Evolutionary conservation across 75 land plant genomes (phyloP).

Genomic region (Gnetum montanum): DNA sequence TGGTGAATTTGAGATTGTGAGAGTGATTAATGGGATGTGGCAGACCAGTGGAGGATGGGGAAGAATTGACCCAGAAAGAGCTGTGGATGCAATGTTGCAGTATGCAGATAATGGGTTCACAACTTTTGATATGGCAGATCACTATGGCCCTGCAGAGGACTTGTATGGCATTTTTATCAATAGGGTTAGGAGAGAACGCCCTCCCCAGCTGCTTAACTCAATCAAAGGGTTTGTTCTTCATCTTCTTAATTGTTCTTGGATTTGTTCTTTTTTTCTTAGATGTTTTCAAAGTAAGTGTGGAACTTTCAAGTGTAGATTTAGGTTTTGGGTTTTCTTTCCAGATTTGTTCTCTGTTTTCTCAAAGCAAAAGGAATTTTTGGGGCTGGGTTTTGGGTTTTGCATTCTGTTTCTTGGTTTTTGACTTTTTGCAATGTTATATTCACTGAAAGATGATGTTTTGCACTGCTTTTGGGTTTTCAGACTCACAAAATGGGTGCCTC

Average conservation of each 20-base stretch:
- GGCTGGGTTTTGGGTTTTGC: too few species aligned
- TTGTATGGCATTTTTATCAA: slow-evolving; percentile 91
- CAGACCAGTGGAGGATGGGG: slow-evolving; percentile 96
- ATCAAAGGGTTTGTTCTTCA: slow-evolving; percentile 58
- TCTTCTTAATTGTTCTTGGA: background rate
- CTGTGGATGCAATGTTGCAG: slow-evolving; percentile 74
- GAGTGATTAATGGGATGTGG: slow-evolving; percentile 87
- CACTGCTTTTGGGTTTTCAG: slow-evolving; percentile 23
- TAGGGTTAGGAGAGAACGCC: slow-evolving; percentile 78
- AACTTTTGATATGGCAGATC: slow-evolving; percentile 89
- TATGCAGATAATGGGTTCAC: slow-evolving; percentile 64
- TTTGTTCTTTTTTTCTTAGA: slow-evolving; percentile 2
- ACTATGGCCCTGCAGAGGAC: slow-evolving; percentile 98
- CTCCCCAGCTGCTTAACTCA: slow-evolving; percentile 55
- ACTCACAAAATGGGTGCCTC: slow-evolving; percentile 98
- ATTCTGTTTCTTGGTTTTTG: background rate
- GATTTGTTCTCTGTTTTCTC: too few species aligned
- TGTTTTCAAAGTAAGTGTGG: background rate
- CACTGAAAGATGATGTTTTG: background rate
- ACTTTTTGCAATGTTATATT: background rate
- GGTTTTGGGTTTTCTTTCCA: too few species aligned
- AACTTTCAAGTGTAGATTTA: background rate
- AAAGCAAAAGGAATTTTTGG: too few species aligned
- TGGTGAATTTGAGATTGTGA: slow-evolving; percentile 55
- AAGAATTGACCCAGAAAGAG: slow-evolving; percentile 43